Conservation (phyloP, 2,329 filamentous ascomycete genomes). For the Fusarium nurragi region DNA sequence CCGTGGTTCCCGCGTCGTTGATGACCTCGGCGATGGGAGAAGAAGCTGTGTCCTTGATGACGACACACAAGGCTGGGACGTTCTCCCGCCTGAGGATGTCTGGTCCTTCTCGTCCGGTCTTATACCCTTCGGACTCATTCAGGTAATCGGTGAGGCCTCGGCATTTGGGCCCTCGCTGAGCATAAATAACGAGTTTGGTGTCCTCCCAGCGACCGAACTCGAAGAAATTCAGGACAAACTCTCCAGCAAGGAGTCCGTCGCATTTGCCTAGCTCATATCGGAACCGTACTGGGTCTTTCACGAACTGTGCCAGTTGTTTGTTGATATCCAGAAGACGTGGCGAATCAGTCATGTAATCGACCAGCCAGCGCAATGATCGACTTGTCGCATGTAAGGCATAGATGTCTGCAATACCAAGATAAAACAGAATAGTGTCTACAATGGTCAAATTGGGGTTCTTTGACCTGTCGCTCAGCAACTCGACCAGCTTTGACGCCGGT, state of each 20-base stretch:
- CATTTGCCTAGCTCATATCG: not conserved
- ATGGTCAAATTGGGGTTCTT: not conserved
- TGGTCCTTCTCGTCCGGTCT: not conserved
- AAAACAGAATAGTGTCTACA: not conserved
- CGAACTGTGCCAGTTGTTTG: not conserved
- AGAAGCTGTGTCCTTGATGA: not conserved
- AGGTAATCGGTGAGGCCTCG: not conserved
- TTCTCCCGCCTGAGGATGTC: not conserved
- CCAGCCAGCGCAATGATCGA: not conserved
- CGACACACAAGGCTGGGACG: not conserved
- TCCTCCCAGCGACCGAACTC: not conserved
- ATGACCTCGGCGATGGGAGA: not conserved
- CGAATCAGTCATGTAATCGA: not conserved
- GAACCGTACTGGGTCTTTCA: not conserved
- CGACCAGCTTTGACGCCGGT: not conserved
- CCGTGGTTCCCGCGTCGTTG: not conserved
- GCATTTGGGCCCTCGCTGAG: not conserved
- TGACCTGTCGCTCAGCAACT: not conserved
- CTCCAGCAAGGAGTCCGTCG: not conserved
- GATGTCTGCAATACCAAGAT: not conserved
- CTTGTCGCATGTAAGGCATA: conserved; percentile 1
- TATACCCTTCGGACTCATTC: not conserved
- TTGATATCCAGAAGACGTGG: not conserved
- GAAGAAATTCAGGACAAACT: not conserved
- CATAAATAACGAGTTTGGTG: not conserved